Percentiles rank a stretch among this genome's conserved stretches.
Conservation (phyloP, 495 filamentous ascomycete genomes). For the Xylaria flabelliformis region DNA sequence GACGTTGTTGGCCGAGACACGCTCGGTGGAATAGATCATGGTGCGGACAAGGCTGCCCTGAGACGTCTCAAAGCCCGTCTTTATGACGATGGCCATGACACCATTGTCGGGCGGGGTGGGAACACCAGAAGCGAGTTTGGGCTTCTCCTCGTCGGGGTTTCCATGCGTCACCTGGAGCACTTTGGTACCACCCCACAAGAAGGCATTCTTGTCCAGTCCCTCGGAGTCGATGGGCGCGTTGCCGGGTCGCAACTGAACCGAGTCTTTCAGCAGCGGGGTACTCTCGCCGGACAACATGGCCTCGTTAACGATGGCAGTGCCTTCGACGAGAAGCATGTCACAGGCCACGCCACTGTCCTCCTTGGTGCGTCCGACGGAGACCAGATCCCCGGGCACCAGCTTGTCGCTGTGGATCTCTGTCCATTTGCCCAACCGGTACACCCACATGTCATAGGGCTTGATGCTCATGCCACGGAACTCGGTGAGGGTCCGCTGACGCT, state of each 20-base stretch:
- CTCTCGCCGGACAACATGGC: conserved; percentile 99
- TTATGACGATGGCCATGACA: conserved; percentile 90
- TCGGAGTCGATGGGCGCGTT: conserved; percentile 88
- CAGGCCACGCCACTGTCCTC: conserved; percentile 97
- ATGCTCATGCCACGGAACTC: conserved; percentile 99
- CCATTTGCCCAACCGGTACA: conserved; percentile 86
- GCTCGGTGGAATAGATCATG: conserved; percentile 99
- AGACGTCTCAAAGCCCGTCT: conserved; percentile 98
- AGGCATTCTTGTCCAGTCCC: conserved; percentile 92
- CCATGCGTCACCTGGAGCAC: conserved; percentile 92
- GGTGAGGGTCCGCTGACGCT: conserved; percentile 92
- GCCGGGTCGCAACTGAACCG: conserved; percentile 85
- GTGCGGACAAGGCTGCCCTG: conserved; percentile 97
- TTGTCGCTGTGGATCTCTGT: conserved; percentile 89
- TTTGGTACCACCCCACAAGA: conserved; percentile 96
- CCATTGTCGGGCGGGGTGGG: conserved; percentile 82
- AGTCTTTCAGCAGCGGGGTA: conserved; percentile 95
- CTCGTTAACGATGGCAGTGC: conserved; percentile 97
- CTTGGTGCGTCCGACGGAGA: conserved; percentile 92
- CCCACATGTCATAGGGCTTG: conserved; percentile 94
- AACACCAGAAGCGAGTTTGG: conserved; percentile 74
- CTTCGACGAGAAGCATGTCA: conserved; percentile 94
- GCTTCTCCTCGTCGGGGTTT: conserved; percentile 73
- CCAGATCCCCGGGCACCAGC: conserved; percentile 93
- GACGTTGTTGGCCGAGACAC: conserved; percentile 94